A percentile compares a stretch with the other conserved stretches of the same genome.
These are phyloP conservation scores for Wickerhamiella azymoides DNA, from an alignment of 805 yeast genomes.

Conservation along the genomic window DNA sequence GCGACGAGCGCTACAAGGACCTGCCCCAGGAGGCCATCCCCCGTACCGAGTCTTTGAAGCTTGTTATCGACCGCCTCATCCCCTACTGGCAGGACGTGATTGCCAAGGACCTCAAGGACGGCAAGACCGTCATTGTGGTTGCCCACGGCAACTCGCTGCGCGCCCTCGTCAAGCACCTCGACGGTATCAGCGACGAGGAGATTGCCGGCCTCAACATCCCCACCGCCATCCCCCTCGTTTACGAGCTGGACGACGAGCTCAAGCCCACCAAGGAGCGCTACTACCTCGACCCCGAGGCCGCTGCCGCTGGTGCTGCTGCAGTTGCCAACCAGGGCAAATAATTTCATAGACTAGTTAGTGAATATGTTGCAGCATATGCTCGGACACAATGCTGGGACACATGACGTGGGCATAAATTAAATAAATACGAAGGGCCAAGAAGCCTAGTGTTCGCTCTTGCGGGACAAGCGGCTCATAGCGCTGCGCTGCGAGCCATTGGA, in stretches of 20 bases:
- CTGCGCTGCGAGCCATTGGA: not conserved
- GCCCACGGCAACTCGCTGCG: constrained; percentile 99
- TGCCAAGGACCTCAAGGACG: constrained; percentile 66
- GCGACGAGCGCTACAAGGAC: constrained; percentile 73
- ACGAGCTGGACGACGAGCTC: constrained; percentile 77
- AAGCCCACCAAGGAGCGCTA: constrained; percentile 86
- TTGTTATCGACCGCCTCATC: constrained; percentile 89
- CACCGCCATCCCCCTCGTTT: constrained; percentile 96
- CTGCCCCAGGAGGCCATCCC: constrained; percentile 81
- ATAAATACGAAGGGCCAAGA: no score
- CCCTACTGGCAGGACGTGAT: constrained; percentile 95
- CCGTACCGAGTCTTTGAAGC: constrained; percentile 83
- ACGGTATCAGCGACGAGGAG: constrained; percentile 79
- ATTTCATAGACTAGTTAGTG: not conserved
- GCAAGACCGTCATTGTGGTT: constrained; percentile 83
- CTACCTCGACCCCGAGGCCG: constrained; percentile 98
- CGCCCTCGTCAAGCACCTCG: constrained; percentile 91
- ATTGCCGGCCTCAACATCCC: constrained; percentile 94
- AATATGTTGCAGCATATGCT: no score
- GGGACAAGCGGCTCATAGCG: not conserved
- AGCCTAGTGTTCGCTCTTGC: no score
- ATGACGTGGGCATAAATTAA: no score
- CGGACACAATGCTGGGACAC: no score
- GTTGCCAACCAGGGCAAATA: constrained; percentile 83
- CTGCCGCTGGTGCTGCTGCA: constrained; percentile 99